Conservation (phyloP, 352 stramenopile genomes). For the Phytophthora cactorum region DNA sequence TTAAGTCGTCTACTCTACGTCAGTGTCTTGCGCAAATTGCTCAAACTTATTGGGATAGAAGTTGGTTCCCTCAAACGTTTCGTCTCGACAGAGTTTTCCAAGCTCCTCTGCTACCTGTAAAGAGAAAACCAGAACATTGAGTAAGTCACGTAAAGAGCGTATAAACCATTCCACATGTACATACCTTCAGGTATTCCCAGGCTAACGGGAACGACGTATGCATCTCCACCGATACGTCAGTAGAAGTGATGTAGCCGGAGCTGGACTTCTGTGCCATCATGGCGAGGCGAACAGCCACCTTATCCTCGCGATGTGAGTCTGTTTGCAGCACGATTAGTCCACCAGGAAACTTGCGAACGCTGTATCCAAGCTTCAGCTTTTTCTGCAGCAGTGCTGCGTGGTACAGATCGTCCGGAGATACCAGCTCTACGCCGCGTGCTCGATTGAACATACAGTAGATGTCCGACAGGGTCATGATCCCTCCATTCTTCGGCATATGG, state of each 20-base stretch:
- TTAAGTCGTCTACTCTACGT: slow-evolving; percentile 22
- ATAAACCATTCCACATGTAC: not conserved
- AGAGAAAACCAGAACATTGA: slow-evolving; percentile 6
- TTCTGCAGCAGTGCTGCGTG: slow-evolving; percentile 89
- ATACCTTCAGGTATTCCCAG: slow-evolving; percentile 94
- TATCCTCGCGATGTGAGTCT: slow-evolving; percentile 90
- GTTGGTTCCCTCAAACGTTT: slow-evolving; percentile 94
- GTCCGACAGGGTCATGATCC: slow-evolving; percentile 98
- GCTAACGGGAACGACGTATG: slow-evolving; percentile 95
- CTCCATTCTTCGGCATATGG: slow-evolving; percentile 89
- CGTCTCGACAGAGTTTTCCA: slow-evolving; percentile 95
- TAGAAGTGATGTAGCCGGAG: slow-evolving; percentile 86
- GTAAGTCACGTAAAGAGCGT: not conserved
- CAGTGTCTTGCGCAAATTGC: slow-evolving; percentile 42
- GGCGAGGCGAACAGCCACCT: slow-evolving; percentile 67
- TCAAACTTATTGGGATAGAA: slow-evolving; percentile 96
- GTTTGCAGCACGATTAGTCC: slow-evolving; percentile 94
- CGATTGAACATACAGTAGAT: slow-evolving; percentile 99
- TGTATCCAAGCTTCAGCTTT: slow-evolving; percentile 90
- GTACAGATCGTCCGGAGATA: slow-evolving; percentile 98
- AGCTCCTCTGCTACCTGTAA: slow-evolving; percentile 91
- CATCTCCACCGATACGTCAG: slow-evolving; percentile 91
- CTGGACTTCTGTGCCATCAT: slow-evolving; percentile 81
- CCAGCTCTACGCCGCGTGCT: slow-evolving; percentile 95
- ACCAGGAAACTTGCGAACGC: slow-evolving; percentile 93